phyloP scores from a whole-genome alignment of 2,329 filamentous ascomycete genomes.

The Ophiosphaerella narmari region DNA sequence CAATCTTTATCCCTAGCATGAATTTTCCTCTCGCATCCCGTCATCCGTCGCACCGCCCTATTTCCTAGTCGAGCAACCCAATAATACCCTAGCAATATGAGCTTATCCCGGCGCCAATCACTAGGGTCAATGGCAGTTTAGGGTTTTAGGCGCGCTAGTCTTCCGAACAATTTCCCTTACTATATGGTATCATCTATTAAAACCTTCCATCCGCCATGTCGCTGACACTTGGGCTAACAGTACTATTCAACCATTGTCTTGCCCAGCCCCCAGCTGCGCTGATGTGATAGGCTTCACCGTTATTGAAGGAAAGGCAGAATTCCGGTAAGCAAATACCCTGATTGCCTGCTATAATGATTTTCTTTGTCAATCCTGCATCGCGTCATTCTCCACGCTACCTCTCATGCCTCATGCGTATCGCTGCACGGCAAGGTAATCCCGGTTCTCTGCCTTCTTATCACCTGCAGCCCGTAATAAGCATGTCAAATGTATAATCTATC shows the following conservation, averaged over 20 bases:
- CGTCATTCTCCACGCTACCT: constrained; percentile 11
- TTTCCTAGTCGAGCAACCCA: constrained; percentile 31
- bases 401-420: constrained; percentile 8
- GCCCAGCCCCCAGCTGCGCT: constrained; percentile 27
- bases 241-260: constrained; percentile 40
- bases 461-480: constrained; percentile 24
- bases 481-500: constrained; percentile 20
- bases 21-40: constrained; percentile 21
- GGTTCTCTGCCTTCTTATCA: constrained; percentile 24
- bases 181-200: constrained; percentile 45
- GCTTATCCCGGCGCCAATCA: constrained; percentile 41
- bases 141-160: constrained; percentile 41
- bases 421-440: constrained; percentile 12
- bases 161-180: constrained; percentile 40
- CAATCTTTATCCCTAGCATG: constrained; percentile 15
- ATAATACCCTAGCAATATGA: constrained; percentile 36
- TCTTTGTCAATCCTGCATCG: constrained; percentile 3
- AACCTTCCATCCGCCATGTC: constrained; percentile 7
- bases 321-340: constrained; percentile 36
- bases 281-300: constrained; percentile 41
- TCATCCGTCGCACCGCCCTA: constrained; percentile 33
- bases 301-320: constrained; percentile 32
- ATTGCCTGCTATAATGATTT: constrained; percentile 4
- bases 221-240: constrained; percentile 30
- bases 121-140: constrained; percentile 36